Percentiles rank a stretch among this genome's conserved stretches.
phyloP scores from a whole-genome alignment of 805 yeast genomes.

The Pichia nanzhaoensis region DNA sequence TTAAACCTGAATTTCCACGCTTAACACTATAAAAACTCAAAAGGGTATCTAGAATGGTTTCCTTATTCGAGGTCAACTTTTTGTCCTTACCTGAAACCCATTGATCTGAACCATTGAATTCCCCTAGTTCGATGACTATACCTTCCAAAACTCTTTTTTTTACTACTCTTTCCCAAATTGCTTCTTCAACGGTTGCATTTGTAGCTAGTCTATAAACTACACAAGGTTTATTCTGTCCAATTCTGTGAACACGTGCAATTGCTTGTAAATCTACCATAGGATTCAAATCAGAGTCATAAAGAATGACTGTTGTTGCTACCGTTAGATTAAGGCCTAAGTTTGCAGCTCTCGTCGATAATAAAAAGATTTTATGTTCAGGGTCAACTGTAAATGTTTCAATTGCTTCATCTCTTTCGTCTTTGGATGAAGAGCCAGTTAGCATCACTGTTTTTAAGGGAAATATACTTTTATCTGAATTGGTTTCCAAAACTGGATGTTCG shows the following conservation, averaged over 20 bases:
- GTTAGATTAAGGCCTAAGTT: conserved; percentile 86
- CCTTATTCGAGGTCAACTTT: conserved; percentile 11
- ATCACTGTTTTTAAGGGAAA: conserved; percentile 12
- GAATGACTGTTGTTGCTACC: conserved; percentile 82
- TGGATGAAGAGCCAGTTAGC: conserved; percentile 64
- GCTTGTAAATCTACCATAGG: conserved; percentile 97
- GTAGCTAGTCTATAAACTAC: conserved; percentile 72
- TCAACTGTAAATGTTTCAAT: conserved; percentile 46
- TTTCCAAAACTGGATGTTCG: conserved; percentile 20
- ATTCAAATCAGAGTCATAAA: conserved; percentile 95
- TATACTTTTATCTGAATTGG: conserved; percentile 33
- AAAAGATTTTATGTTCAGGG: conserved; percentile 43
- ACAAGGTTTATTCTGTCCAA: conserved; percentile 85
- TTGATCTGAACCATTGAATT: conserved; percentile 34
- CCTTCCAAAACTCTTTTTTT: conserved; percentile 74
- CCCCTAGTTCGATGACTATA: conserved; percentile 63
- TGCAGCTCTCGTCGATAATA: conserved; percentile 89
- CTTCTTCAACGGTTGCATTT: conserved; percentile 76
- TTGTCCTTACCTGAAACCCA: conserved; percentile 8
- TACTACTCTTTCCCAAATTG: conserved; percentile 70
- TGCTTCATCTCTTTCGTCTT: conserved; percentile 56
- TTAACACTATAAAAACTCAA: conserved; percentile 34
- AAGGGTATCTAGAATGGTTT: conserved; percentile 29
- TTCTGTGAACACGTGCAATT: conserved; percentile 90
- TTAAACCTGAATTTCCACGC: neutral